Evolutionary conservation across 352 stramenopile species (phyloP).

Genomic region (Phytophthora melonis): DNA sequence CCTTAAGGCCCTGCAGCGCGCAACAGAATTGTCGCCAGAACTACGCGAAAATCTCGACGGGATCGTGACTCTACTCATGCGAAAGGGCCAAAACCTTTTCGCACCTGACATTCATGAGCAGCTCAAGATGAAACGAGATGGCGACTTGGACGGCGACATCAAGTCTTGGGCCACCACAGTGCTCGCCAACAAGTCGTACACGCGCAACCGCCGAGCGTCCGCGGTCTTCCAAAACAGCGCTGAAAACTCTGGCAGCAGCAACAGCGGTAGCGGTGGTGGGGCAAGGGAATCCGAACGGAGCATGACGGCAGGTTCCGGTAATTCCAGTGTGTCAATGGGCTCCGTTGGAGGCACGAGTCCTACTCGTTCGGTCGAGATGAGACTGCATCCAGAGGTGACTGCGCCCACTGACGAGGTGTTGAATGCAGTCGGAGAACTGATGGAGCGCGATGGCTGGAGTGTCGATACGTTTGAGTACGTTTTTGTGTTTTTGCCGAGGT

Average conservation of each 20-base stretch:
- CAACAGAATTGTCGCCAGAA: slow-evolving; percentile 66
- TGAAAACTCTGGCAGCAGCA: slow-evolving; percentile 25
- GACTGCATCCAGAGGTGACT: slow-evolving; percentile 70
- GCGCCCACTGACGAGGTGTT: slow-evolving; percentile 68
- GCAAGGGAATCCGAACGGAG: slow-evolving; percentile 33
- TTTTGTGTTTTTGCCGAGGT: background rate
- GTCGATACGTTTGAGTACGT: slow-evolving; percentile 76
- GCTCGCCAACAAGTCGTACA: slow-evolving; percentile 83
- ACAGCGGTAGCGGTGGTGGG: background rate
- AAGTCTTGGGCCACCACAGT: slow-evolving; percentile 84
- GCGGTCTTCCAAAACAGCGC: slow-evolving; percentile 48
- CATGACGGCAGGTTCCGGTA: slow-evolving; percentile 26
- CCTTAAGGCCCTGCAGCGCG: slow-evolving; percentile 76
- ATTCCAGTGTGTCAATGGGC: slow-evolving; percentile 23
- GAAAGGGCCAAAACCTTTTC: slow-evolving; percentile 85
- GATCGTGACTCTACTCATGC: slow-evolving; percentile 79
- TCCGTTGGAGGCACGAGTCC: slow-evolving; percentile 9
- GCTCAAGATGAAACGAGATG: slow-evolving; percentile 75
- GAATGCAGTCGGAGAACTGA: slow-evolving; percentile 71
- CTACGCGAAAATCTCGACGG: slow-evolving; percentile 78
- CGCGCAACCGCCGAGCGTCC: slow-evolving; percentile 66
- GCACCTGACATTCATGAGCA: slow-evolving; percentile 85
- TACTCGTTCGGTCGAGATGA: slow-evolving; percentile 51
- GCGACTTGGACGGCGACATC: slow-evolving; percentile 78
- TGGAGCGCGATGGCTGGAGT: slow-evolving; percentile 81